Evolutionary conservation across 495 filamentous ascomycete genomes (phyloP).

Genomic region (Aspergillus cavernicola): DNA sequence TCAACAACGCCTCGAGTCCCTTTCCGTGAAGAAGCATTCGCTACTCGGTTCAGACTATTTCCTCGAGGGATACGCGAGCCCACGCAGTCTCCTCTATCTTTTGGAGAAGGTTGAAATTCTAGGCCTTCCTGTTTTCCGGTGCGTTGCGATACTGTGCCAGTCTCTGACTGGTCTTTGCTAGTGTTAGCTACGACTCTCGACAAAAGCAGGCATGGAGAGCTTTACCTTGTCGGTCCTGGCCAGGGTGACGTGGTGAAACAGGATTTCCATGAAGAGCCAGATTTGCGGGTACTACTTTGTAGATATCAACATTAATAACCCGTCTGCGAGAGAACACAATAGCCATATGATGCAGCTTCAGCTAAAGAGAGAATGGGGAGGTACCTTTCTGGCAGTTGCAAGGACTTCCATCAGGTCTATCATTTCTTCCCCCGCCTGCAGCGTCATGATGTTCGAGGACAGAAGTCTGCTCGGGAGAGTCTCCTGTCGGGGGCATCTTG

Average conservation of each 20-base stretch:
- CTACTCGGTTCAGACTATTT: neutral
- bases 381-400: neutral
- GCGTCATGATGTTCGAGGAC: neutral
- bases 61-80: slow-evolving; percentile 9
- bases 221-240: neutral
- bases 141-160: neutral
- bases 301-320: neutral
- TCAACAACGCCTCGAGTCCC: neutral
- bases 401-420: neutral
- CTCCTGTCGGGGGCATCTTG: slow-evolving; percentile 1
- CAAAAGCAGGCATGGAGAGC: neutral
- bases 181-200: neutral
- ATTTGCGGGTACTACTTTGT: neutral
- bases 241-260: neutral
- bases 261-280: neutral
- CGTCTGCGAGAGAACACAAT: neutral
- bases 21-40: slow-evolving; percentile 1
- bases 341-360: neutral
- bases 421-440: neutral
- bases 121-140: neutral
- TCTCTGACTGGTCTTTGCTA: neutral
- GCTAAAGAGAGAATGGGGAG: neutral
- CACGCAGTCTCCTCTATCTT: neutral
- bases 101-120: neutral
- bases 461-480: neutral